Percentiles rank a stretch among this genome's conserved stretches.
Conservation (phyloP, 2,329 filamentous ascomycete species). For the Aspergillus clavatus region DNA sequence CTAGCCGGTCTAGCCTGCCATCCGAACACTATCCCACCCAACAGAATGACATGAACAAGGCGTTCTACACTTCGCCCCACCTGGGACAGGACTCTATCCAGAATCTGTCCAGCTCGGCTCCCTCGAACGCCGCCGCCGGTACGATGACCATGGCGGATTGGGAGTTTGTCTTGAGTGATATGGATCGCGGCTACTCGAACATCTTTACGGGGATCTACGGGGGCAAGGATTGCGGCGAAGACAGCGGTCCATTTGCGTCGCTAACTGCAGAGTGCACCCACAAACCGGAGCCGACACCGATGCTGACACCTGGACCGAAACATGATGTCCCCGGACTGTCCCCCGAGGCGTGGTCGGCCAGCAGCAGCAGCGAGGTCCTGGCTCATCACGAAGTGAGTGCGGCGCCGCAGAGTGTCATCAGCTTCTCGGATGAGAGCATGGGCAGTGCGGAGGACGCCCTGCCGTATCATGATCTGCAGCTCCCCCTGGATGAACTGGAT, state of each 20-base stretch:
- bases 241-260: conserved; percentile 32
- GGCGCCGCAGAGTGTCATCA: conserved; percentile 51
- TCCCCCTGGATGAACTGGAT: conserved; percentile 28
- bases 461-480: conserved; percentile 19
- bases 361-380: conserved; percentile 35
- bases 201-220: conserved; percentile 58
- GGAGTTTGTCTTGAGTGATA: conserved; percentile 73
- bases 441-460: conserved; percentile 48
- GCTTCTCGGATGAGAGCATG: conserved; percentile 57
- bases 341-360: conserved; percentile 37
- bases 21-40: conserved; percentile 17
- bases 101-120: conserved; percentile 43
- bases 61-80: conserved; percentile 46
- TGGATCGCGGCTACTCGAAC: conserved; percentile 74
- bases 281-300: conserved; percentile 20
- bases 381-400: conserved; percentile 19
- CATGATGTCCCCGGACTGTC: conserved; percentile 35
- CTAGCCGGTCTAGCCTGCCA: conserved; percentile 28
- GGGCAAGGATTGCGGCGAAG: conserved; percentile 37
- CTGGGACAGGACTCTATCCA: conserved; percentile 27
- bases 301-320: conserved; percentile 16
- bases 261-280: conserved; percentile 29
- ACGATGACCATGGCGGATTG: conserved; percentile 64
- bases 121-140: conserved; percentile 29
- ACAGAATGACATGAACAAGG: conserved; percentile 14